Base-by-base conservation (phyloP, 345 rosid species). In the Turnera subulata region DNA sequence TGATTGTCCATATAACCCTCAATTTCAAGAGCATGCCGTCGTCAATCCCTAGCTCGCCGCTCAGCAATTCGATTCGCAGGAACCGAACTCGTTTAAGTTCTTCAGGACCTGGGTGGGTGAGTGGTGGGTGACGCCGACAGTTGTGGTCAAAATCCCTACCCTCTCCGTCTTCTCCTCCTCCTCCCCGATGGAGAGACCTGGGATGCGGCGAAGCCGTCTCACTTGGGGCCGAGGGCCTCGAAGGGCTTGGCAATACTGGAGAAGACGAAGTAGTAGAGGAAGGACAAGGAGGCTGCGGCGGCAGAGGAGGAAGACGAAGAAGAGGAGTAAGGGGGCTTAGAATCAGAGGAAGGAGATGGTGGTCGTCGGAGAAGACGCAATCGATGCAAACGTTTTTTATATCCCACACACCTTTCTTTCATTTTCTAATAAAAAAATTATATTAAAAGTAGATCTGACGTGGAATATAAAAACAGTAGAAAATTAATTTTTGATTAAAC, bases 1-100 rank as follows among this genome's bases (percentile, higher is more conserved):
- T 87, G 23, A 88, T 94, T 0, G 99, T 89, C 99, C 99, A 94
- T 49, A 90, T 97, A 10, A 94, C 97, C 55, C 97, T 77, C 53
- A 90, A 68, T 68, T 94, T 94, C 69, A 90, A 66, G 49, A 94
- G 51, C 22, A 85, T 86, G 0, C 96, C 96, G n/a, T 84, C 99
- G 15, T 90, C 96, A 45, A 85, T 76, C 2, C 86, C 96, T 8
- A 94, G 64, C 55, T 94, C 99, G 0, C 99, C 97, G 45, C 78
- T 74, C 6, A 97, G 97, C 17, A 94, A 66, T 67, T 88, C 96
- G 62, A 94, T 90, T 5, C 96, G 82, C 0, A 94, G 67, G 73
- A 70, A 78, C 42, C 91, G 91, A 77, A 94, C 84, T 94, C 99
- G 16, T 81, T 76, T 56, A 94, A 94, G 72, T 90, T 94, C 71